Base-by-base conservation (phyloP, 2,329 filamentous ascomycete genomes). In the Cadophora sp. region DNA sequence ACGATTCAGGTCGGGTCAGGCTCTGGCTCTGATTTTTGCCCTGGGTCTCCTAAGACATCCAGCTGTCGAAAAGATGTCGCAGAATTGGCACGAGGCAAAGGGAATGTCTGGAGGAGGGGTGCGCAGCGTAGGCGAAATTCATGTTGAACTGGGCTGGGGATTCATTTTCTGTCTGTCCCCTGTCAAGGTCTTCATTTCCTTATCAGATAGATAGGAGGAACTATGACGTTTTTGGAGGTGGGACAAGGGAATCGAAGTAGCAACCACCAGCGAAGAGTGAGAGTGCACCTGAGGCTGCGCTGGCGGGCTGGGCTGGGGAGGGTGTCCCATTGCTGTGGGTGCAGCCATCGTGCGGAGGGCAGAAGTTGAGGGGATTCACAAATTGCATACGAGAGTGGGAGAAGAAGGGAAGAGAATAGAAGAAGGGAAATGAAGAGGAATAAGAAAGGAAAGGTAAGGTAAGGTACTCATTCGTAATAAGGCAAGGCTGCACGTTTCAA, bases 171-270 rank as follows among this genome's bases (percentile, higher is more conserved):
- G 18, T 33, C 39, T 45, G 18, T 58, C 18, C 30, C 39, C 13
- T 58, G 22, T n/a, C 51, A 8, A 20, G 24, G 6, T 43, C 13
- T 20, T 36, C 20, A n/a, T 16, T 53, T 22, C 47, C 59, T 62
- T 53, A 62, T 62, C 59, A 53, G 59, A 53, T 36, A 60, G n/a
- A n/a, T n/a, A n/a, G n/a, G n/a, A n/a, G 11, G 41, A 18, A 45
- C 16, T 48, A 48, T 62, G 59, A 62, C 59, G 59, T 62, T 62
- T 27, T 48, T 50, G 11, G 33, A 39, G 33, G 47, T 53, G 59
- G 47, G 47, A 51, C 59, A 22, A 24, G 59, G 30, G 47, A 48
- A n/a, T 20, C 20, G 45, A 27, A 30, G 41, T 24, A 33, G 43
- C 9, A 14, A n/a, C 39, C 50, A 3, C 27, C n/a, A n/a, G n/a